These are phyloP conservation scores for Naematelia aurantialba DNA, from an alignment of 768 basidiomycete genomes.

Conservation along the genomic window DNA sequence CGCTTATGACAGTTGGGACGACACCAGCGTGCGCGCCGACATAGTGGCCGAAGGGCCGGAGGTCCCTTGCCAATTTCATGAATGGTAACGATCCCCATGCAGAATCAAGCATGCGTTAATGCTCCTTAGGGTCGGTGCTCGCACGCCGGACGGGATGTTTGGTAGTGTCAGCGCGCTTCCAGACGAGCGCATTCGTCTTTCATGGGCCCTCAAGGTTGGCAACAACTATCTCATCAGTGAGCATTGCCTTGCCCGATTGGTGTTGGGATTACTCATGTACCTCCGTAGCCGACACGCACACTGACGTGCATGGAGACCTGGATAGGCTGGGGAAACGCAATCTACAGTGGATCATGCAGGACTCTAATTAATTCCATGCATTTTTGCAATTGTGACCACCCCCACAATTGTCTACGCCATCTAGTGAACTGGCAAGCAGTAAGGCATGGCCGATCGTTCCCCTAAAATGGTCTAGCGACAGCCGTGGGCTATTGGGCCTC, in stretches of 20 bases:
- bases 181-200: not conserved
- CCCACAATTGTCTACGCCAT: no score
- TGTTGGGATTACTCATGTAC: not conserved
- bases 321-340: slow-evolving; percentile 2
- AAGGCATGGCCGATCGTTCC: no score
- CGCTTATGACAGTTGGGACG: not conserved
- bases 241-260: not conserved
- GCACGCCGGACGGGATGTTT: slow-evolving; percentile 1
- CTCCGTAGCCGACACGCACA: slow-evolving; percentile 1
- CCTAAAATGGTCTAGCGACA: no score
- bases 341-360: slow-evolving; percentile 4
- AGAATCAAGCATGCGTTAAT: not conserved
- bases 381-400: no score
- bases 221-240: slow-evolving; percentile 4
- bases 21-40: not conserved
- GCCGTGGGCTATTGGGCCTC: no score
- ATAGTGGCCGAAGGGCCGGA: not conserved
- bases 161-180: not conserved
- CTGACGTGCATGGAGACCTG: slow-evolving; percentile 1
- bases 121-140: not conserved
- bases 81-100: not conserved
- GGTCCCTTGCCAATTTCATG: not conserved
- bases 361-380: no score
- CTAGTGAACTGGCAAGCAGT: no score
- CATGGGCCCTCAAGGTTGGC: not conserved